Percentiles rank a stretch among this genome's conserved stretches.
Evolutionary conservation across 2,329 filamentous ascomycete genomes (phyloP).

Genomic region (Pseudogymnoascus sp.): DNA sequence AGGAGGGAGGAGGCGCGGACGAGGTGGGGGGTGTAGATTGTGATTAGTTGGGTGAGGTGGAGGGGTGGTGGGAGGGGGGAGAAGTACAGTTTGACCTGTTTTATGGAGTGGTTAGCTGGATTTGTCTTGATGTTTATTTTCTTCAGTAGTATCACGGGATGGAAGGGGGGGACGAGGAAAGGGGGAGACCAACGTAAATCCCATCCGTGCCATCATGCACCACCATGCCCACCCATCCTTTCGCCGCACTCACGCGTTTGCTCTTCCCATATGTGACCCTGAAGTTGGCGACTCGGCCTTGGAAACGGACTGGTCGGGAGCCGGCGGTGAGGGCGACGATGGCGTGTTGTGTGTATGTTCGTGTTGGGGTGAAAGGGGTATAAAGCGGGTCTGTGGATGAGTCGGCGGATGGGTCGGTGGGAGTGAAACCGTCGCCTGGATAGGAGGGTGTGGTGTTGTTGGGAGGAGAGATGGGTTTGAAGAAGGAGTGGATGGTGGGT

Average conservation of each 20-base stretch:
- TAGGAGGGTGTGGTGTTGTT: constrained; percentile 9
- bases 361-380: constrained; percentile 33
- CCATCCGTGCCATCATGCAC: constrained; percentile 47
- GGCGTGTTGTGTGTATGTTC: constrained; percentile 37
- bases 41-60: constrained; percentile 44
- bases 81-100: constrained; percentile 44
- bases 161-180: not conserved
- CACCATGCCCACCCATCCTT: constrained; percentile 43
- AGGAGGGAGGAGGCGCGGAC: constrained; percentile 29
- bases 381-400: constrained; percentile 30
- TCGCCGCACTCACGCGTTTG: constrained; percentile 36
- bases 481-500: not conserved
- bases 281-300: constrained; percentile 48
- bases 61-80: constrained; percentile 33
- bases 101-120: not conserved
- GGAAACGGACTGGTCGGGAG: constrained; percentile 40
- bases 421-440: constrained; percentile 45
- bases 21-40: constrained; percentile 48
- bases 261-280: constrained; percentile 34
- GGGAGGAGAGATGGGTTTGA: not conserved
- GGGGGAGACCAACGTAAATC: constrained; percentile 36
- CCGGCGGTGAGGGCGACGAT: constrained; percentile 42
- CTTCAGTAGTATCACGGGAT: not conserved
- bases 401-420: constrained; percentile 33
- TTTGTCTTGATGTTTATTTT: too few relatives aligned